Evolutionary conservation across 139 green algal genomes (phyloP).

Genomic region (Limnomonas spitsbergensis): DNA sequence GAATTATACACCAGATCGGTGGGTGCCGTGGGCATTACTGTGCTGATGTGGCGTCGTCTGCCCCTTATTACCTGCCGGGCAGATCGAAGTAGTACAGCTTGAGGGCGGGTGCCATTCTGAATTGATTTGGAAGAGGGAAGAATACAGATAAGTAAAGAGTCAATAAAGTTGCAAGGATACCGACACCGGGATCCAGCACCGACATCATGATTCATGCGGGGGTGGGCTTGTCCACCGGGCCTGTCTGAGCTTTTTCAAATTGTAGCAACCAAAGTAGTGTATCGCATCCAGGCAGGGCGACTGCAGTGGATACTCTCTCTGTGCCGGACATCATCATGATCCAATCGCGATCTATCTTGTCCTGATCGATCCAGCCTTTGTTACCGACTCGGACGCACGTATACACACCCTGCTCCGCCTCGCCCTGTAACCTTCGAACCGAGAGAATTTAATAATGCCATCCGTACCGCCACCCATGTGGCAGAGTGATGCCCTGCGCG

Average conservation of each 20-base stretch:
- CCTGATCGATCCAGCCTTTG: too few species aligned
- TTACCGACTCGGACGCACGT: too few species aligned
- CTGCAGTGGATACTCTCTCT: too few species aligned
- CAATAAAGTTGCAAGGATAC: background rate
- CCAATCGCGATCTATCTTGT: too few species aligned
- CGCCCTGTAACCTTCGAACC: background rate
- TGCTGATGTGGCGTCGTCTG: background rate
- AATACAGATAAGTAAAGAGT: constrained; percentile 1
- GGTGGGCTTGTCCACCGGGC: too few species aligned
- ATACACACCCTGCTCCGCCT: too few species aligned
- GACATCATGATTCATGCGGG: too few species aligned
- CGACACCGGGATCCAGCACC: background rate
- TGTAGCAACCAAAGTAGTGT: too few species aligned
- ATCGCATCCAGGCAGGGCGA: too few species aligned
- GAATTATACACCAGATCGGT: background rate
- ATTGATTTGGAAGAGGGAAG: background rate
- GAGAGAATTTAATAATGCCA: background rate
- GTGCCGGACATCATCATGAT: too few species aligned
- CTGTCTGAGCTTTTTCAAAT: too few species aligned
- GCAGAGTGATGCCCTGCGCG: background rate
- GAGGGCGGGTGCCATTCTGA: background rate
- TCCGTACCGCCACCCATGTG: background rate
- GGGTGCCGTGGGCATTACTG: background rate
- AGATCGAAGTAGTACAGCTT: constrained; percentile 24
- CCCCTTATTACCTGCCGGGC: background rate